A percentile compares a stretch with the other conserved stretches of the same genome.
phyloP scores from a whole-genome alignment of 148 eudicot genomes.

The Chenopodium quinoa region DNA sequence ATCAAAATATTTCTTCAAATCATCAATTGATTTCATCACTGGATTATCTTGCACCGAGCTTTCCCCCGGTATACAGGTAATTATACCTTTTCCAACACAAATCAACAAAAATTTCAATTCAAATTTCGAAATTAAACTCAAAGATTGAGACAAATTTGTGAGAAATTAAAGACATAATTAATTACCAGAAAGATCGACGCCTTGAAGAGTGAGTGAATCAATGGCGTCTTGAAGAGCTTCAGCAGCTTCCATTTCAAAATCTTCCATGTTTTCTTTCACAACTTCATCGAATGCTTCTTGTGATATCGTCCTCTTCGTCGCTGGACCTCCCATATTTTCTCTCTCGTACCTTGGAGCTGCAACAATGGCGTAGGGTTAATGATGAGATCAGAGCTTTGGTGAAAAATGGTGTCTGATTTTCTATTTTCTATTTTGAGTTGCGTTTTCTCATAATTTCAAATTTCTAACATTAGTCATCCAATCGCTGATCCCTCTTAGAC shows the following conservation, averaged over 20 bases:
- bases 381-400: no score
- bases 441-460: background rate
- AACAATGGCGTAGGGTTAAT: background rate
- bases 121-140: background rate
- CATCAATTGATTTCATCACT: conserved; percentile 44
- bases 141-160: background rate
- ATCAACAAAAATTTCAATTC: background rate
- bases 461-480: no score
- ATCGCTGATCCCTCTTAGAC: no score
- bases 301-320: conserved; percentile 47
- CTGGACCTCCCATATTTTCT: conserved; percentile 28
- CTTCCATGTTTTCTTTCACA: conserved; percentile 79
- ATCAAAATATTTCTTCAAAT: conserved; percentile 35
- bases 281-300: conserved; percentile 88
- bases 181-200: conserved; percentile 87
- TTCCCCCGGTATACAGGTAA: conserved; percentile 64
- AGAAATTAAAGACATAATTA: background rate
- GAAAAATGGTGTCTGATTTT: no score
- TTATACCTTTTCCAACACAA: conserved; percentile 42
- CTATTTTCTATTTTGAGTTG: background rate
- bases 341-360: background rate
- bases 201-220: conserved; percentile 82
- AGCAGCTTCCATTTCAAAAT: conserved; percentile 71
- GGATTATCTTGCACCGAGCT: conserved; percentile 47
- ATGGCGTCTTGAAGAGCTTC: conserved; percentile 93